Evolutionary conservation across 75 land plant genomes (phyloP), one percentile per base, ranked within the genome.

Genomic region (Cupressus sempervirens): DNA sequence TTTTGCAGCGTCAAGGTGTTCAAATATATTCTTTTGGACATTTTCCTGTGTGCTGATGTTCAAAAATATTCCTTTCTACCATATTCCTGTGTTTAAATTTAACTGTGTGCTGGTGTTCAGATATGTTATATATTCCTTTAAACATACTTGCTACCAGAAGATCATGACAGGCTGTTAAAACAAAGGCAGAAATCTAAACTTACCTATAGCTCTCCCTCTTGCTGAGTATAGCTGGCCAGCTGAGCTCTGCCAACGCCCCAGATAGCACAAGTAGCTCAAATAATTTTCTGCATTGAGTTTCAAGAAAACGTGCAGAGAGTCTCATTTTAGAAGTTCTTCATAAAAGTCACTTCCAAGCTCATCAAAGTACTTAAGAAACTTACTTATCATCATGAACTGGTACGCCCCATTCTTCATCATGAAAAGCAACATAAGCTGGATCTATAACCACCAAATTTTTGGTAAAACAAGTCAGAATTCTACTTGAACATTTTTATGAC

Each of bases 381-480:
- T 45, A 96, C 98, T 88, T 96, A 84, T 96, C 97, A 87, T 96
- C 96, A 84, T 94, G 96, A 15, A 93, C 95, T 43, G 96, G 95
- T 72, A 92, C 92, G 68, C 98, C 98, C 98, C 98, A 95, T 84
- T 96, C 98, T 88, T 92, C 93, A 84, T 96, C 96, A 85, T 96
- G 98, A 84, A 95, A 94, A 62, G 96, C 86, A 84, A 88, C 91
- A 87, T 93, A 92, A 52, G 74, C 65, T n/a, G 93, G 91, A 86
- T 96, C 98, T 96, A 91, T 62, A 50, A 48, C 12, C 48, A 79
- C 29, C 45, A 79, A 38, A 79, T 48, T n/a, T 45, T 12, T 20
- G 3, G 29, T 45, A 35, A 35, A 72, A 13, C 4, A 2, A 45
- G 81, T 79, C 48, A 79, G 20, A 45, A 14, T 10, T 13, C 81